Evolutionary conservation across 225 moss, liverwort and hornwort species (phyloP).

Genomic region (Asterella californica): DNA sequence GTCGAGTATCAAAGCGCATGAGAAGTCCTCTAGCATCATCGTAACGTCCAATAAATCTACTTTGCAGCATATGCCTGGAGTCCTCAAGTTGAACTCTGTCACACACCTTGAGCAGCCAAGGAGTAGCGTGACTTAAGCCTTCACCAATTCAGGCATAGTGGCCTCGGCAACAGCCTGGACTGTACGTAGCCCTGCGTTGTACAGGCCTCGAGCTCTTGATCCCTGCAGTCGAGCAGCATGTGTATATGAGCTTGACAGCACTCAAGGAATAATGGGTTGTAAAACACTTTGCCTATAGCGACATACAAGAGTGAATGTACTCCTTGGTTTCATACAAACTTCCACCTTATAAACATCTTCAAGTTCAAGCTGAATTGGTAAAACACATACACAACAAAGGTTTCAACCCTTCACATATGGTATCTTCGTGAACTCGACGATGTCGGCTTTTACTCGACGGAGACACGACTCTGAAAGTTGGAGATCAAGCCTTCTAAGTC

Average conservation of each 20-base stretch:
- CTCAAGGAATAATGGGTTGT: not conserved
- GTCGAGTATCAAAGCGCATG: not conserved
- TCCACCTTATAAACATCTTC: not conserved
- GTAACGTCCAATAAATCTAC: not conserved
- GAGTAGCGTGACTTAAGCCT: conserved; percentile 68
- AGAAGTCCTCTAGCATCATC: not conserved
- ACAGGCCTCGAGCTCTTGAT: conserved; percentile 83
- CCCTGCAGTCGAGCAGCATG: conserved; percentile 41
- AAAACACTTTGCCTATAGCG: not conserved
- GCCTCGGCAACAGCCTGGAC: conserved; percentile 93
- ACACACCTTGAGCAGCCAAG: conserved; percentile 62
- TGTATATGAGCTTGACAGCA: not conserved
- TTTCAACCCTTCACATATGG: conserved; percentile 74
- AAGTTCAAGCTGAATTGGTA: not conserved
- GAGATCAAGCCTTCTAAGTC: conserved; percentile 89
- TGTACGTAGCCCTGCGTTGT: conserved; percentile 85
- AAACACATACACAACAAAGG: not conserved
- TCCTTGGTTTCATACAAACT: not conserved
- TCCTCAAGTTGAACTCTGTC: too few relatives aligned
- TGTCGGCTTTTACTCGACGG: conserved; percentile 93
- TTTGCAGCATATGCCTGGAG: not conserved
- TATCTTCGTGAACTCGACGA: conserved; percentile 90
- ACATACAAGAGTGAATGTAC: not conserved
- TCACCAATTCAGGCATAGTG: conserved; percentile 70
- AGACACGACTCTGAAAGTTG: conserved; percentile 90